A percentile compares a stretch with the other conserved stretches of the same genome.
These are phyloP conservation scores for Lyophyllum shimeji DNA, from an alignment of 768 basidiomycete species.

Conservation along the genomic window DNA sequence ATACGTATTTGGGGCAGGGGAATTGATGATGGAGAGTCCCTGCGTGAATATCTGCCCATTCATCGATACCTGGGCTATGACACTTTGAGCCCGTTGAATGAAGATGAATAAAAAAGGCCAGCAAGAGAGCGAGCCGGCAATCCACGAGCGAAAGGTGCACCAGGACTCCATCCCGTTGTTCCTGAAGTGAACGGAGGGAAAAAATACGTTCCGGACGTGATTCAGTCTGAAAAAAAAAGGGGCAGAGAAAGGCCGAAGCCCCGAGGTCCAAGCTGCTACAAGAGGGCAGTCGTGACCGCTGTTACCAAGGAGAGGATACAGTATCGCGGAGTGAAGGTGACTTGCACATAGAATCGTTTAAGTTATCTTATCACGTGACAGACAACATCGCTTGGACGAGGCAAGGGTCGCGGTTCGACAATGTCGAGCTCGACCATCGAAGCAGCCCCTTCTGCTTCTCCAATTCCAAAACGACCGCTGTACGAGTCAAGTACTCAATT, in stretches of 20 bases:
- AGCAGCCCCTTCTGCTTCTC: background rate
- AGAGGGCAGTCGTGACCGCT: background rate
- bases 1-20: constrained; percentile 32
- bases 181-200: background rate
- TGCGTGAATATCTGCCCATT: constrained; percentile 34
- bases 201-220: background rate
- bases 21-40: constrained; percentile 36
- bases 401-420: background rate
- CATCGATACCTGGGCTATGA: constrained; percentile 15
- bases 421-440: constrained; percentile 6
- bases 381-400: too few species aligned
- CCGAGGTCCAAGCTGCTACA: background rate
- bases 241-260: background rate
- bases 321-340: too few species aligned
- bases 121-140: background rate
- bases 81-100: background rate
- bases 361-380: too few species aligned
- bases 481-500: constrained; percentile 83
- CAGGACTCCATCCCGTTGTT: background rate
- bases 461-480: constrained; percentile 38
- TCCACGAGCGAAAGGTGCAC: background rate
- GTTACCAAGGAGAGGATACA: too few species aligned
- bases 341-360: too few species aligned
- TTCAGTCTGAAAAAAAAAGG: background rate
- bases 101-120: background rate